These are phyloP conservation scores for Suhomyces anneliseae DNA, from an alignment of 1,139 yeast genomes.

Conservation along the genomic window DNA sequence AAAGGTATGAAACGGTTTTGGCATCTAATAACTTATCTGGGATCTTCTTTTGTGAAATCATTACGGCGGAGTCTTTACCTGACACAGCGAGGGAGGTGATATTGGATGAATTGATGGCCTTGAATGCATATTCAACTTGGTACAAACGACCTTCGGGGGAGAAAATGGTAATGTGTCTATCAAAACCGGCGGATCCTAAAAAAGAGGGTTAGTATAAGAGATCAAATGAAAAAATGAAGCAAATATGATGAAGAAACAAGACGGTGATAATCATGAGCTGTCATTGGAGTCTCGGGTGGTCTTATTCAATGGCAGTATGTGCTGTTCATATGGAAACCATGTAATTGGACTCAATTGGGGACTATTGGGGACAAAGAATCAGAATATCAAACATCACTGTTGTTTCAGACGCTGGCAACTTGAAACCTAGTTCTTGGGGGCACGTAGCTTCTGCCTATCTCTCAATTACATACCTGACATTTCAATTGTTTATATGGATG, in stretches of 20 bases:
- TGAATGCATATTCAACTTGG: constrained; percentile 97
- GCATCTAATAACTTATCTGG: constrained; percentile 93
- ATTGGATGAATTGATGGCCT: constrained; percentile 91
- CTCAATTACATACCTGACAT: constrained; percentile 19
- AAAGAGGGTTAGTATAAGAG: constrained; percentile 9
- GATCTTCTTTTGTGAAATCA: constrained; percentile 91
- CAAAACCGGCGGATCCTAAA: constrained; percentile 85
- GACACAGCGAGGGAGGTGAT: constrained; percentile 85
- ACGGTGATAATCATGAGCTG: too few relatives aligned
- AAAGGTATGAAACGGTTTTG: constrained; percentile 78
- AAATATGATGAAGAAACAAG: too few relatives aligned
- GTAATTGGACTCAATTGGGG: too few relatives aligned
- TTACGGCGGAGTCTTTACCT: constrained; percentile 87
- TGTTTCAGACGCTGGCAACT: too few relatives aligned
- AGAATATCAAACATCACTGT: too few relatives aligned
- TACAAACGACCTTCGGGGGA: constrained; percentile 97
- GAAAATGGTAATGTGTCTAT: constrained; percentile 96
- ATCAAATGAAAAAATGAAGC: not conserved
- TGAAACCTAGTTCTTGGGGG: too few relatives aligned
- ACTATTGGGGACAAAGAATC: too few relatives aligned
- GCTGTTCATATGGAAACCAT: too few relatives aligned
- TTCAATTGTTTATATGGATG: constrained; percentile 1
- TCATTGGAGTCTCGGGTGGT: not conserved
- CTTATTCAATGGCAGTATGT: too few relatives aligned
- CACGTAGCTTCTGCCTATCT: too few relatives aligned